Conservation (phyloP, 176 grass and related monocot genomes). For the Rhynchospora pubera region DNA sequence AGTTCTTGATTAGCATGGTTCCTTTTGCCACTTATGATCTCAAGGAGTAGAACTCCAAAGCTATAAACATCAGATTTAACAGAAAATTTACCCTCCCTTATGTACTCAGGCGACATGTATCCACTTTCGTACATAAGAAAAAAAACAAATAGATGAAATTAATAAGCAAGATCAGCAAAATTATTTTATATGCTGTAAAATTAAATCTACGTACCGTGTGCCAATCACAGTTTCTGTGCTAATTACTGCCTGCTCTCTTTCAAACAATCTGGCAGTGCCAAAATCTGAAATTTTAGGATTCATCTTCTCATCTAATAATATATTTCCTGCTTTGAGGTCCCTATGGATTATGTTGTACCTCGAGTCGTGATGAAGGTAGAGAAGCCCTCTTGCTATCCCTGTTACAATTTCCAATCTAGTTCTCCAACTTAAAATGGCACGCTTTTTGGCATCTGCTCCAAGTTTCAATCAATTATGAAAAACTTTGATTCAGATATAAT, state of each 20-base stretch:
- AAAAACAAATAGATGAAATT: not conserved
- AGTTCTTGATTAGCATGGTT: slow-evolving; percentile 24
- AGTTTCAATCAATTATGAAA: not conserved
- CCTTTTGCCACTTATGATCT: slow-evolving; percentile 33
- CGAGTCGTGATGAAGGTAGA: slow-evolving; percentile 63
- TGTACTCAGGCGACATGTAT: slow-evolving; percentile 18
- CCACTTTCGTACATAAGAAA: not conserved
- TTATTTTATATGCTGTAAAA: not conserved
- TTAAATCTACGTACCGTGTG: slow-evolving; percentile 26
- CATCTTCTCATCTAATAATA: slow-evolving; percentile 44
- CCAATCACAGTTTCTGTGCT: slow-evolving; percentile 36
- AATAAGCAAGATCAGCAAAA: not conserved
- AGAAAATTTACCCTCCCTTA: slow-evolving; percentile 34
- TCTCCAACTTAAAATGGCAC: slow-evolving; percentile 24
- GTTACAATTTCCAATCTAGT: slow-evolving; percentile 42
- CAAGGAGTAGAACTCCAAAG: slow-evolving; percentile 43
- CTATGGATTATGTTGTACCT: slow-evolving; percentile 47
- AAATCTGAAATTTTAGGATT: slow-evolving; percentile 70
- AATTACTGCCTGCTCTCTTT: not conserved
- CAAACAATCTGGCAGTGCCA: slow-evolving; percentile 39
- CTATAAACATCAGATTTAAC: slow-evolving; percentile 48
- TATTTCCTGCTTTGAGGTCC: slow-evolving; percentile 51
- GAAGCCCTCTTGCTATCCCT: slow-evolving; percentile 39
- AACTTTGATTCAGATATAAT: not conserved
- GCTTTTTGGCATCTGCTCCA: slow-evolving; percentile 20